A percentile compares a stretch with the other conserved stretches of the same genome.
phyloP scores from a whole-genome alignment of 2,329 filamentous ascomycete species.

The Colletotrichum tamarilloi region DNA sequence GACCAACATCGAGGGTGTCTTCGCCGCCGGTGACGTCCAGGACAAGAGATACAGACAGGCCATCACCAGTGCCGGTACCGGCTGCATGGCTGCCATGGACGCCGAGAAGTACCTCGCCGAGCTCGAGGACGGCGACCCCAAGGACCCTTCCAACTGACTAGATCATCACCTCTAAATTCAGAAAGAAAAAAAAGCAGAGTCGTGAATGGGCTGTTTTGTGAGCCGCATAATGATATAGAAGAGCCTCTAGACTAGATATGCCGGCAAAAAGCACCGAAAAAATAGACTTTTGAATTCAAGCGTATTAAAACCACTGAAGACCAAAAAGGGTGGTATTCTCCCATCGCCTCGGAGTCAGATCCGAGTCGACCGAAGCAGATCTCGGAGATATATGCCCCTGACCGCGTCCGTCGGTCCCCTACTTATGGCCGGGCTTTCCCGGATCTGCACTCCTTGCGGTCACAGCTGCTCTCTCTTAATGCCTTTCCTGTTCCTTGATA shows the following conservation, averaged over 20 bases:
- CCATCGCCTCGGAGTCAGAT: background rate
- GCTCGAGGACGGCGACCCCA: constrained; percentile 61
- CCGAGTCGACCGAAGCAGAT: constrained; percentile 7
- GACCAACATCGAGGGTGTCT: constrained; percentile 91
- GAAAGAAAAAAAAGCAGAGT: no score
- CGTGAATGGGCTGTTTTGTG: background rate
- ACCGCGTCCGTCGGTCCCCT: background rate
- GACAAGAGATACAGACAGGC: constrained; percentile 98
- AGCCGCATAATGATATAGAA: constrained; percentile 4
- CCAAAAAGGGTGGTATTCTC: background rate
- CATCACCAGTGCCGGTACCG: constrained; percentile 95
- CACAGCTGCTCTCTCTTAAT: background rate
- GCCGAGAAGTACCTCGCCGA: constrained; percentile 94
- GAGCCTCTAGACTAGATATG: constrained; percentile 17
- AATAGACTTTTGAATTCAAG: constrained; percentile 30
- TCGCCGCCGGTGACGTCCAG: constrained; percentile 97
- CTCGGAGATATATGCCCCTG: constrained; percentile 3
- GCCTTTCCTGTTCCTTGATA: background rate
- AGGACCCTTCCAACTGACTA: constrained; percentile 35
- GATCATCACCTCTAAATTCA: constrained; percentile 31
- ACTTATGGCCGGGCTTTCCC: background rate
- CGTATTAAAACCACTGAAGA: background rate
- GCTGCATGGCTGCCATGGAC: constrained; percentile 95
- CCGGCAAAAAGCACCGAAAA: constrained; percentile 1
- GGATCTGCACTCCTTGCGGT: background rate